These are phyloP conservation scores for Pythium aquatile DNA, from an alignment of 352 stramenopile genomes.

Conservation along the genomic window DNA sequence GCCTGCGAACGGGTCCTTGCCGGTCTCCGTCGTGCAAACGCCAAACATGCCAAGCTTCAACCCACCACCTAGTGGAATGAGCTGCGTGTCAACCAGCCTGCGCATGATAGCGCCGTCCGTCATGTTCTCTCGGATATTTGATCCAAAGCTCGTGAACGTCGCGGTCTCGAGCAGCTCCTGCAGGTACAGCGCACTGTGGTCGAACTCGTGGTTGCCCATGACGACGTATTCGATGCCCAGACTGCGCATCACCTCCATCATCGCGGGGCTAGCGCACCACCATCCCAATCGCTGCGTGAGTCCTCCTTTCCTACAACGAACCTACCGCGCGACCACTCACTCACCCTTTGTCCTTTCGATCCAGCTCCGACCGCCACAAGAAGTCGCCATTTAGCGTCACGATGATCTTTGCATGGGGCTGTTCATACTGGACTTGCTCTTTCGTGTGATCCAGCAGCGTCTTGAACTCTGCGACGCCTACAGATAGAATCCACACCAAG, in stretches of 20 bases:
- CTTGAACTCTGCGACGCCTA: conserved; percentile 50
- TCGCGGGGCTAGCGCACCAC: conserved; percentile 39
- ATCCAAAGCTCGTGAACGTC: conserved; percentile 56
- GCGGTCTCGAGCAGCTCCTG: conserved; percentile 35
- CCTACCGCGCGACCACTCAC: neutral
- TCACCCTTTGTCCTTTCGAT: conserved; percentile 70
- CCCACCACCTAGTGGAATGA: conserved; percentile 39
- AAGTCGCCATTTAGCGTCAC: conserved; percentile 77
- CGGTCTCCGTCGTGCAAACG: conserved; percentile 53
- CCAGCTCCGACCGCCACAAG: conserved; percentile 60
- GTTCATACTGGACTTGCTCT: conserved; percentile 13
- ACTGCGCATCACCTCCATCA: conserved; percentile 61
- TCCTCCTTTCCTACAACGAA: neutral
- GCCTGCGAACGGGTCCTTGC: conserved; percentile 50
- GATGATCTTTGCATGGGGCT: conserved; percentile 37
- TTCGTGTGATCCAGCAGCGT: conserved; percentile 43
- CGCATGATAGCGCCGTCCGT: conserved; percentile 33
- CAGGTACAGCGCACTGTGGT: conserved; percentile 51
- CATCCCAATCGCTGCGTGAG: neutral
- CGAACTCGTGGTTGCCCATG: conserved; percentile 80
- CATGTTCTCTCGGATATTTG: conserved; percentile 44
- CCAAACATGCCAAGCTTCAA: conserved; percentile 55
- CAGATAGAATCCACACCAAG: conserved; percentile 2
- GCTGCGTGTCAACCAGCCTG: conserved; percentile 36
- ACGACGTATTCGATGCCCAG: conserved; percentile 64